Conservation (phyloP, 305 asterid genomes). For the Fraxinus albicans region DNA sequence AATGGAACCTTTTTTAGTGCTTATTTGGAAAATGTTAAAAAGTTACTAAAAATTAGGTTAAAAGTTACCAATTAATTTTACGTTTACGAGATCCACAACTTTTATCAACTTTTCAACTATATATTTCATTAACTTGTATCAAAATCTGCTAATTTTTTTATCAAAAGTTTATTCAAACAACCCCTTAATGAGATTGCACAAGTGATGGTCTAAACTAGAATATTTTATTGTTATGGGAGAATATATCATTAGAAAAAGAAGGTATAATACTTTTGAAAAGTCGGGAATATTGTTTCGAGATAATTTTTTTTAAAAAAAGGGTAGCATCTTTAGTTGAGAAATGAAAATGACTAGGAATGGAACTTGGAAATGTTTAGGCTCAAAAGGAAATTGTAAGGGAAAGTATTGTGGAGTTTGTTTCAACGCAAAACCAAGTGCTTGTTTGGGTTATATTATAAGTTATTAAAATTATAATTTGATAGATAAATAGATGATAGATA, state of each 20-base stretch:
- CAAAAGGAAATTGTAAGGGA: not conserved
- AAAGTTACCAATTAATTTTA: too few species aligned
- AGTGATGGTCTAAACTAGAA: not conserved
- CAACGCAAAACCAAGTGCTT: not conserved
- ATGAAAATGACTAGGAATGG: not conserved
- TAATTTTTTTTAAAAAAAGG: too few species aligned
- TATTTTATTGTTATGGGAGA: not conserved
- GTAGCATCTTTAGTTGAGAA: not conserved
- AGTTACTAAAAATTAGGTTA: not conserved
- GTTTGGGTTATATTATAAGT: not conserved
- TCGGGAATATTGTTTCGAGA: not conserved
- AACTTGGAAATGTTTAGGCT: not conserved
- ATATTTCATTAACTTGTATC: too few species aligned
- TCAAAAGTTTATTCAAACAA: not conserved
- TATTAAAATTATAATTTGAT: not conserved
- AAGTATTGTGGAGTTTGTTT: not conserved
- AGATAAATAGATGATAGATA: too few species aligned
- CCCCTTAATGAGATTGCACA: not conserved
- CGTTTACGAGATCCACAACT: not conserved
- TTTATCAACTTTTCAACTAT: not conserved
- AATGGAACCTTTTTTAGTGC: not conserved
- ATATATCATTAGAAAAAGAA: too few species aligned
- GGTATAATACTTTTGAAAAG: not conserved
- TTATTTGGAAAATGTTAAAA: not conserved
- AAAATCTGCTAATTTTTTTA: too few species aligned